Evolutionary conservation across 805 yeast species (phyloP).

Genomic region (Yamadazyma sp.): DNA sequence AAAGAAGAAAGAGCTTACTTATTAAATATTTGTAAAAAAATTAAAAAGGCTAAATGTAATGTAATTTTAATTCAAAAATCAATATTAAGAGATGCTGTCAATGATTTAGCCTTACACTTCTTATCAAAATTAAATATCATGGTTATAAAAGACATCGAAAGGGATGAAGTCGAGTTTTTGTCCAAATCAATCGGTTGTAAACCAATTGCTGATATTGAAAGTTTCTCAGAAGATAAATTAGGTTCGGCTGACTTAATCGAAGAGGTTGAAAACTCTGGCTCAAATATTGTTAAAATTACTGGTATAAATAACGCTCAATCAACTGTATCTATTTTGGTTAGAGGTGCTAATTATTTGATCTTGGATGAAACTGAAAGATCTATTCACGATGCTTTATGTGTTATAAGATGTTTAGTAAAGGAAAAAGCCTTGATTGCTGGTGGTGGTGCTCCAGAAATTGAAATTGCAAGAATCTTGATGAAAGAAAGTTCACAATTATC

Average conservation of each 20-base stretch:
- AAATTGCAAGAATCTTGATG: constrained; percentile 70
- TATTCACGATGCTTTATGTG: constrained; percentile 96
- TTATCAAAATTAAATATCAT: constrained; percentile 86
- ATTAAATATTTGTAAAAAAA: constrained; percentile 90
- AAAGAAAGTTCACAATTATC: constrained; percentile 69
- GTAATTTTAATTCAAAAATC: constrained; percentile 88
- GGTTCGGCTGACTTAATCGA: constrained; percentile 92
- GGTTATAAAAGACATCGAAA: constrained; percentile 92
- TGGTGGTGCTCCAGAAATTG: constrained; percentile 98
- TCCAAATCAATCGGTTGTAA: constrained; percentile 83
- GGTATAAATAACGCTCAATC: constrained; percentile 51
- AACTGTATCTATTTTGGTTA: constrained; percentile 85
- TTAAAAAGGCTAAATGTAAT: constrained; percentile 95
- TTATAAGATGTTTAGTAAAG: constrained; percentile 80
- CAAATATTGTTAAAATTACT: constrained; percentile 83
- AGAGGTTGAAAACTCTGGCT: constrained; percentile 85
- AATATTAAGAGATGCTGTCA: constrained; percentile 92
- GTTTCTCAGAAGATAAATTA: constrained; percentile 87
- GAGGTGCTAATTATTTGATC: constrained; percentile 91
- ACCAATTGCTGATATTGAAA: constrained; percentile 93
- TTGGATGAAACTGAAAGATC: constrained; percentile 97
- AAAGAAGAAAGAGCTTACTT: constrained; percentile 97
- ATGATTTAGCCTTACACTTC: constrained; percentile 92
- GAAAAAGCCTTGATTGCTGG: constrained; percentile 93
- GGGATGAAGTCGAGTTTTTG: constrained; percentile 94